Conservation (phyloP, 2,329 filamentous ascomycete genomes). For the Colletotrichum truncatum region DNA sequence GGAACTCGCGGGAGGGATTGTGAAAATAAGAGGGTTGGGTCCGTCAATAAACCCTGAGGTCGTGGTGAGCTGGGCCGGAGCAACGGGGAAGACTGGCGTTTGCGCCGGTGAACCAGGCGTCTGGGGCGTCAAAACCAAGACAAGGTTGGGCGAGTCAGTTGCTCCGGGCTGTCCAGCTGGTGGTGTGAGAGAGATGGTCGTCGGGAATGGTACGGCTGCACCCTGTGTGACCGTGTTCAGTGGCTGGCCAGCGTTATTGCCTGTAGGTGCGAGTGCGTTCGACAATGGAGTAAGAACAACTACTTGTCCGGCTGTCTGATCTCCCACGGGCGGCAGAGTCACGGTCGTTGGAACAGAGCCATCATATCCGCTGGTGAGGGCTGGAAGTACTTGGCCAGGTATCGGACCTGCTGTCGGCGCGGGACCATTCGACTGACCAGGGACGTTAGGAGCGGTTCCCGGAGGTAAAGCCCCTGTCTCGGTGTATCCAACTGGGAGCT, state of each 20-base stretch:
- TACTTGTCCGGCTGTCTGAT: background rate
- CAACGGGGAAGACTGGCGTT: background rate
- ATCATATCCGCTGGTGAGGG: conserved; percentile 4
- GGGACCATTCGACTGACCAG: background rate
- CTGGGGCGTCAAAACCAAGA: conserved; percentile 13
- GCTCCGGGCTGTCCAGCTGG: background rate
- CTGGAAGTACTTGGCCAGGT: background rate
- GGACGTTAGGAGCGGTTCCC: background rate
- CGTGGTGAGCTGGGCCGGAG: conserved; percentile 10
- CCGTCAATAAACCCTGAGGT: background rate
- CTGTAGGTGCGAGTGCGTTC: background rate
- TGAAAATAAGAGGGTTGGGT: background rate
- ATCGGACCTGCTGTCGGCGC: background rate
- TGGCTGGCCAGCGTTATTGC: background rate
- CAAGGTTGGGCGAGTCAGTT: background rate
- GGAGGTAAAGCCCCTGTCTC: background rate
- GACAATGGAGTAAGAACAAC: conserved; percentile 11
- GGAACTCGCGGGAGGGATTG: conserved; percentile 2
- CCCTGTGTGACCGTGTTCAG: conserved; percentile 5
- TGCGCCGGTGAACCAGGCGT: background rate
- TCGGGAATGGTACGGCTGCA: background rate
- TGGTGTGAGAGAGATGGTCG: background rate
- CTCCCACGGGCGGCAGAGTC: conserved; percentile 2
- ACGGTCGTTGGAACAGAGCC: conserved; percentile 7
- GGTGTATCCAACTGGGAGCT: conserved; percentile 7